phyloP scores from a whole-genome alignment of 2,329 filamentous ascomycete genomes.

The Juglanconis sp. region DNA sequence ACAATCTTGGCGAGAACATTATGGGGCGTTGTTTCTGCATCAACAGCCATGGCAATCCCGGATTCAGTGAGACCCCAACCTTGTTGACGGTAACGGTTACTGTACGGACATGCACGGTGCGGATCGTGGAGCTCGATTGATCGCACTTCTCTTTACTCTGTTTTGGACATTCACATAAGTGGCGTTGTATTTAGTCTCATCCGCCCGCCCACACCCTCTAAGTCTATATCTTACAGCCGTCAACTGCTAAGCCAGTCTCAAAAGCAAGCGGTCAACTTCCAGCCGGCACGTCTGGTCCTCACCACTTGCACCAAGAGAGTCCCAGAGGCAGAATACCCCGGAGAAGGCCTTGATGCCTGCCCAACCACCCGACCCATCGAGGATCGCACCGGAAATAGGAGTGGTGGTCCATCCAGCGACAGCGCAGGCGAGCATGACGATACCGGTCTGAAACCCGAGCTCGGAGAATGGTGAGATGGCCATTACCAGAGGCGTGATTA shows the following conservation, averaged over 20 bases:
- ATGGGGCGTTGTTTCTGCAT: slow-evolving; percentile 2
- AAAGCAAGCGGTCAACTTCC: neutral
- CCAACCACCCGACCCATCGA: slow-evolving; percentile 9
- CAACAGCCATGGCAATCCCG: neutral
- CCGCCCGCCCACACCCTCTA: no score
- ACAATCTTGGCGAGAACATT: neutral
- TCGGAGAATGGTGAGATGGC: slow-evolving; percentile 52
- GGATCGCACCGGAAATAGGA: slow-evolving; percentile 50
- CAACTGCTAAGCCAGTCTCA: neutral
- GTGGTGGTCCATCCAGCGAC: slow-evolving; percentile 55
- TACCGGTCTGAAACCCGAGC: slow-evolving; percentile 47
- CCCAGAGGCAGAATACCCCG: slow-evolving; percentile 7
- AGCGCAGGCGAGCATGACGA: slow-evolving; percentile 49
- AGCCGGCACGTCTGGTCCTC: neutral
- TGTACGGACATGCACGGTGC: no score
- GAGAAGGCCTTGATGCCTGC: slow-evolving; percentile 15
- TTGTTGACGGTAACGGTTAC: no score
- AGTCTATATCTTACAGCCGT: neutral
- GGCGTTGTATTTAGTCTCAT: no score
- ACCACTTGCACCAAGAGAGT: neutral
- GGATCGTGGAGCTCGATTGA: no score
- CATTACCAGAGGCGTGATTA: slow-evolving; percentile 23
- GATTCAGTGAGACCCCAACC: neutral
- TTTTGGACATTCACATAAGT: no score
- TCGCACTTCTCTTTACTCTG: no score